Base-by-base conservation (phyloP, 306 rosid species). In the Clitoria ternatea region DNA sequence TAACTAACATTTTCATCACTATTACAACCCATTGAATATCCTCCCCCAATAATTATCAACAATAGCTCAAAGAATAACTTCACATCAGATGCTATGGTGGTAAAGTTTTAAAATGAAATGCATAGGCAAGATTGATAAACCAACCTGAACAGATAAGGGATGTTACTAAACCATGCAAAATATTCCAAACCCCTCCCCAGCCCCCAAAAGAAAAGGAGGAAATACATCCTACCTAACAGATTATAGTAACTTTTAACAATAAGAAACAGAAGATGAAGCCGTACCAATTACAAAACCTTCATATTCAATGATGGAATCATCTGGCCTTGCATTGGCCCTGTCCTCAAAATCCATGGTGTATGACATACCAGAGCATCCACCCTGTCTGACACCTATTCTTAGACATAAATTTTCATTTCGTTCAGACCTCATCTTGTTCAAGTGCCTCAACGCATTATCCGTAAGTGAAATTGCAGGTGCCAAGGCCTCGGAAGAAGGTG, bases 331-430 rank as follows among this genome's bases (percentile, higher is more conserved):
- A 18, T 89, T 90, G 39, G 79, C 85, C 82, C 73, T 87, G 62
- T 82, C 85, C 86, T 90, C 97, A 7, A 94, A 90, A 69, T 90
- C 96, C 98, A 94, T 90, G 2, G 88, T 80, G 83, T 94, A 94
- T 37, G 98, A 94, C 97, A 94, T 89, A 70, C 98, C 98, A 15
- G 98, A 93, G 88, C 98, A 93, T 7, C 98, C 98, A 81, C 98
- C 98, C 72, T 93, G 98, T 70, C 82, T 94, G 56, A 94, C 97
- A 48, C 98, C 97, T 78, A 90, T 94, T 79, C 98, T 90, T 74
- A 94, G 83, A 81, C 96, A 91, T 55, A 94, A 79, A 79, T 87
- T 82, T 78, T 87, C 83, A 75, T 78, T 80, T 9, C 87, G 87
- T 32, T 89, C 97, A 36, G 89, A 78, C 78, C 96, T 84, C 98